These are phyloP conservation scores for Corchorus capsularis DNA, from an alignment of 345 rosid species.

Conservation along the genomic window DNA sequence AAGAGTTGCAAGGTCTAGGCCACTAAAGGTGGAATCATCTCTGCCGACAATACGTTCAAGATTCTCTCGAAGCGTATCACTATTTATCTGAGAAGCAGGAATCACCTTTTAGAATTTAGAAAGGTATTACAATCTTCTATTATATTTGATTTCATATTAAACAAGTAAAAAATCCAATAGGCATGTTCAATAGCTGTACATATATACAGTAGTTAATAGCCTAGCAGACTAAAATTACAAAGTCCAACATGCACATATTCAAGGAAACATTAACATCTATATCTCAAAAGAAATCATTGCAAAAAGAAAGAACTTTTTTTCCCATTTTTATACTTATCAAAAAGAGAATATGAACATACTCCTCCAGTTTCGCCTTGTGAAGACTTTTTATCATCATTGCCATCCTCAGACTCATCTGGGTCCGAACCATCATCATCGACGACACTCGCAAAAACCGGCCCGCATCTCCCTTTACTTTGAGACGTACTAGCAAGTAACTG, in stretches of 20 bases:
- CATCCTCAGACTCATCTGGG: conserved; percentile 44
- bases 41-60: conserved; percentile 88
- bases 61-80: conserved; percentile 62
- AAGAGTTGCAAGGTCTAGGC: conserved; percentile 93
- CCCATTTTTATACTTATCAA: background rate
- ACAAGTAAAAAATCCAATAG: background rate
- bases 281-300: background rate
- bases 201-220: background rate
- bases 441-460: conserved; percentile 46
- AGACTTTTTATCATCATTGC: conserved; percentile 34
- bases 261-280: background rate
- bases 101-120: background rate
- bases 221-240: background rate
- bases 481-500: conserved; percentile 28
- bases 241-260: conserved; percentile 1
- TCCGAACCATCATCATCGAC: conserved; percentile 49
- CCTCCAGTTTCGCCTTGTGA: conserved; percentile 30
- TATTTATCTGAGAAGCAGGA: conserved; percentile 43
- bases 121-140: background rate
- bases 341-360: conserved; percentile 25
- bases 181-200: too few species aligned
- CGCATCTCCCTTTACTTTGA: conserved; percentile 29
- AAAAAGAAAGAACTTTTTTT: background rate
- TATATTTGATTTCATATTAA: background rate
- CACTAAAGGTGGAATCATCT: conserved; percentile 89